A percentile compares a stretch with the other conserved stretches of the same genome.
These are phyloP conservation scores for Aspergillus fijiensis DNA, from an alignment of 2,329 filamentous ascomycete species.

Conservation along the genomic window DNA sequence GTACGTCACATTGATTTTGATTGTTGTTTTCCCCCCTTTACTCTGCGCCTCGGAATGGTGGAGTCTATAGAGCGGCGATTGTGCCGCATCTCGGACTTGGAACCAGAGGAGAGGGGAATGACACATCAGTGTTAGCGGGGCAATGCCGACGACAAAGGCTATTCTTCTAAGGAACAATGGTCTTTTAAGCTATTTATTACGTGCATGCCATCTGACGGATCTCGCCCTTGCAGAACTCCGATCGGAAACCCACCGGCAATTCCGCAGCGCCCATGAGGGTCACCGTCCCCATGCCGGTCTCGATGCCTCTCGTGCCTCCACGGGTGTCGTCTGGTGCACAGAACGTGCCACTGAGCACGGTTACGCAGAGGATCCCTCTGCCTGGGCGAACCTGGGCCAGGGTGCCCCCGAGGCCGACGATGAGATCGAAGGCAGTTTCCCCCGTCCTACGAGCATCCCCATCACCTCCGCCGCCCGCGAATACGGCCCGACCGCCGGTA, in stretches of 20 bases:
- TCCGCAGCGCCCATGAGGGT: constrained; percentile 85
- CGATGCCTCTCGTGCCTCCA: constrained; percentile 82
- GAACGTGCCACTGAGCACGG: constrained; percentile 81
- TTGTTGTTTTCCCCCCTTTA: neutral
- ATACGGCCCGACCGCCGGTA: constrained; percentile 91
- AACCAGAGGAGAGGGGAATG: no score
- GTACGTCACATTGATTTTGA: constrained; percentile 31
- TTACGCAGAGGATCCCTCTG: constrained; percentile 74
- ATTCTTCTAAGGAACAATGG: neutral
- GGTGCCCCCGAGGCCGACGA: constrained; percentile 93
- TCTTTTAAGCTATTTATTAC: neutral
- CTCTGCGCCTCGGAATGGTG: no score
- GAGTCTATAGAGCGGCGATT: no score
- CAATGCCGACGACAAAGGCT: no score
- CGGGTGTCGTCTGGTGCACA: constrained; percentile 81
- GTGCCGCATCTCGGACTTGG: no score
- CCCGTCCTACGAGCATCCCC: constrained; percentile 74
- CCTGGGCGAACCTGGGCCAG: constrained; percentile 92
- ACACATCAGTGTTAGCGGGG: no score
- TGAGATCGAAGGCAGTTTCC: constrained; percentile 85
- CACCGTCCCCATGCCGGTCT: constrained; percentile 89
- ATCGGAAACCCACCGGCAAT: constrained; percentile 84
- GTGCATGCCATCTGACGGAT: constrained; percentile 5
- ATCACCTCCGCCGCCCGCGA: constrained; percentile 77
- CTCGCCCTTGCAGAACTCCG: constrained; percentile 60